Evolutionary conservation across 805 yeast species (phyloP).

Genomic region (Yamadazyma sp.): DNA sequence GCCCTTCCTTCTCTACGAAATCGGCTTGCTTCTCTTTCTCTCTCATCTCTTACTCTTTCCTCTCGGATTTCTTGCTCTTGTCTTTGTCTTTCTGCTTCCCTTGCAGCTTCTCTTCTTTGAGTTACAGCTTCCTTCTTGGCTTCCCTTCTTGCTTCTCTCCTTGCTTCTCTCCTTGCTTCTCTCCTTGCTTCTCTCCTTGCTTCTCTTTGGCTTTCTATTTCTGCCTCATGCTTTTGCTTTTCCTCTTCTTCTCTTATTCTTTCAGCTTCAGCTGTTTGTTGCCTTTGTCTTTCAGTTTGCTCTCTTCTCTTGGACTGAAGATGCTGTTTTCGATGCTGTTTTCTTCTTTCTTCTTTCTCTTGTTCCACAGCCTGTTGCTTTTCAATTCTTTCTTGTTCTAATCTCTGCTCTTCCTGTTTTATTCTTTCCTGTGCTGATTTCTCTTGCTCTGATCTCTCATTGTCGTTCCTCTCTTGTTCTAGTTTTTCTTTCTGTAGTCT

Average conservation of each 20-base stretch:
- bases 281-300: background rate
- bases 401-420: slow-evolving; percentile 1
- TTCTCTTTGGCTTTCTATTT: background rate
- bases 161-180: slow-evolving; percentile 3
- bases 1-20: slow-evolving; percentile 3
- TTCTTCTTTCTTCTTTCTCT: background rate
- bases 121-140: slow-evolving; percentile 2
- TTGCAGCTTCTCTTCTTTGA: background rate
- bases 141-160: slow-evolving; percentile 7
- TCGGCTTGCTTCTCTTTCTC: no score
- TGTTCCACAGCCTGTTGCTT: slow-evolving; percentile 2
- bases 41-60: no score
- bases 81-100: no score
- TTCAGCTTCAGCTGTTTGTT: slow-evolving; percentile 1
- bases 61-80: no score
- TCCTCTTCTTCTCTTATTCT: background rate
- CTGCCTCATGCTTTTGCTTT: background rate
- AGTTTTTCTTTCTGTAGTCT: background rate
- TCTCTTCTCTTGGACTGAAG: no score
- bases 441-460: background rate
- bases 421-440: background rate
- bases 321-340: no score
- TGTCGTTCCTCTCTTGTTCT: slow-evolving; percentile 1
- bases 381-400: slow-evolving; percentile 4
- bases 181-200: slow-evolving; percentile 1